A percentile compares a stretch with the other conserved stretches of the same genome.
Evolutionary conservation across 495 filamentous ascomycete genomes (phyloP).

Genomic region (Polyplosphaeria fusca): DNA sequence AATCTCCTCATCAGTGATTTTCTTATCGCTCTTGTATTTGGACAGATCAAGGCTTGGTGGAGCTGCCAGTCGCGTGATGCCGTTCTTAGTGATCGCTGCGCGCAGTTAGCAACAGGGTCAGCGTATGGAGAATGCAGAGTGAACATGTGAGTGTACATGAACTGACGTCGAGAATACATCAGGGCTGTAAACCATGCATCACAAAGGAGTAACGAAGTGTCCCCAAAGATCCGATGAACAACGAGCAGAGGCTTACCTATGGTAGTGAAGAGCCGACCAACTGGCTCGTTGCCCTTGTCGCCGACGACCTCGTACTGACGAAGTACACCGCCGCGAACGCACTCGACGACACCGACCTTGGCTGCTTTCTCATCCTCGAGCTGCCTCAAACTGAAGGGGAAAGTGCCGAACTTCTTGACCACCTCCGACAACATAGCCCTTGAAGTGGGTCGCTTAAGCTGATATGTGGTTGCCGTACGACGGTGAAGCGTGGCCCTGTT

Average conservation of each 20-base stretch:
- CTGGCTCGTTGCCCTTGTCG: conserved; percentile 79
- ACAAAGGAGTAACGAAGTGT: too few species aligned
- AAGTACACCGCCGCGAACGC: conserved; percentile 83
- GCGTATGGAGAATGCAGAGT: too few species aligned
- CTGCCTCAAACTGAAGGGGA: conserved; percentile 96
- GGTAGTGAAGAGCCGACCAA: conserved; percentile 83
- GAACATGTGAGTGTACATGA: too few species aligned
- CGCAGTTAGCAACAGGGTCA: too few species aligned
- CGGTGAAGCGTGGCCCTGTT: conserved; percentile 89
- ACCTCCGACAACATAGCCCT: conserved; percentile 87
- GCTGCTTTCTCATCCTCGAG: conserved; percentile 94
- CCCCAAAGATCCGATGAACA: too few species aligned
- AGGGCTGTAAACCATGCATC: too few species aligned
- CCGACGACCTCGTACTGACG: conserved; percentile 94
- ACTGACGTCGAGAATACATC: too few species aligned
- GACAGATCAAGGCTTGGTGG: conserved; percentile 68
- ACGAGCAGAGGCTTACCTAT: conserved; percentile 59
- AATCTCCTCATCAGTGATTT: conserved; percentile 93
- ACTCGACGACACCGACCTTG: conserved; percentile 94
- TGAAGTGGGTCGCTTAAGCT: conserved; percentile 86
- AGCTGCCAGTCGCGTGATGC: conserved; percentile 75
- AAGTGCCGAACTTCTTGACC: conserved; percentile 92
- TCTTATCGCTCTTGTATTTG: conserved; percentile 90
- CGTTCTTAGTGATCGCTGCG: conserved; percentile 99
- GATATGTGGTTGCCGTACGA: conserved; percentile 84